Evolutionary conservation across 768 basidiomycete genomes (phyloP).

Genomic region (Trametes cinnabarina): DNA sequence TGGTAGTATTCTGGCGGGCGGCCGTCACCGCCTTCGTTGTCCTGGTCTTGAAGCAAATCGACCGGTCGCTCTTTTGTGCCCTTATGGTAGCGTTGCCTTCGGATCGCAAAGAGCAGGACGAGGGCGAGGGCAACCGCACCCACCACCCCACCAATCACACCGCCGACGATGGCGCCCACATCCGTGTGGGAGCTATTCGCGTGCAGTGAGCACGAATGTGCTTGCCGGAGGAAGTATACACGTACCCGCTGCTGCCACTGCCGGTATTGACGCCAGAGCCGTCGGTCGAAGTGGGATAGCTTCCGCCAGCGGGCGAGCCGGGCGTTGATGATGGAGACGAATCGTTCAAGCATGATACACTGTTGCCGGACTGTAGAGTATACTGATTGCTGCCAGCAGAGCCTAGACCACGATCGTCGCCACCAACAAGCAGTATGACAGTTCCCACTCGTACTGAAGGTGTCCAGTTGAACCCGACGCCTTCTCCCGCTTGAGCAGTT

Average conservation of each 20-base stretch:
- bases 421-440: constrained; percentile 62
- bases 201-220: background rate
- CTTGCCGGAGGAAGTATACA: background rate
- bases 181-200: constrained; percentile 19
- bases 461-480: constrained; percentile 70
- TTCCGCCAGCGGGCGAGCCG: constrained; percentile 72
- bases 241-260: constrained; percentile 31
- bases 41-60: constrained; percentile 62
- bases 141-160: constrained; percentile 58
- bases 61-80: constrained; percentile 56
- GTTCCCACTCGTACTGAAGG: constrained; percentile 64
- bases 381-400: constrained; percentile 62
- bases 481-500: constrained; percentile 40
- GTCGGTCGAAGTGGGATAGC: constrained; percentile 56
- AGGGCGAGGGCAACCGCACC: constrained; percentile 39
- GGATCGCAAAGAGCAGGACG: constrained; percentile 49
- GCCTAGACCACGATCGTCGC: constrained; percentile 66
- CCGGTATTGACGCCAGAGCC: constrained; percentile 28
- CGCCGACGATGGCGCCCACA: constrained; percentile 34
- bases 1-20: constrained; percentile 69
- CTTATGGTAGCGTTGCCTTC: constrained; percentile 39
- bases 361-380: constrained; percentile 53
- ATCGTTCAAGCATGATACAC: constrained; percentile 51
- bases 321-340: constrained; percentile 75
- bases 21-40: constrained; percentile 39